These are phyloP conservation scores for Funneliformis geosporum DNA, from an alignment of 192 early-diverging fungal genomes.

Conservation along the genomic window DNA sequence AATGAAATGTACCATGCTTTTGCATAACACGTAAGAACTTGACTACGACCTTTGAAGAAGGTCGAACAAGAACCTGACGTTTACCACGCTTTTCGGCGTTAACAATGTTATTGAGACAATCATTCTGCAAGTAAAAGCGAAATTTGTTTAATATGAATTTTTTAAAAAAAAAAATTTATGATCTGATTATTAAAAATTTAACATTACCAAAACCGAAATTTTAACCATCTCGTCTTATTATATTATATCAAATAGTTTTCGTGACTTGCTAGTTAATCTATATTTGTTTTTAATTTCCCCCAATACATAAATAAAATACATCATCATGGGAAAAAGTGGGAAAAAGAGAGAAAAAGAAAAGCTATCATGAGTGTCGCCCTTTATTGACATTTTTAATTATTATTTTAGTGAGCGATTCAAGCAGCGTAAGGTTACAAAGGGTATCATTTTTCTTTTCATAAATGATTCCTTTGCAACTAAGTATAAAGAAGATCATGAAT, in stretches of 20 bases:
- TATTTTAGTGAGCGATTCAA: not conserved
- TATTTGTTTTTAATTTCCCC: not conserved
- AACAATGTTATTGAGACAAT: slow-evolving; percentile 98
- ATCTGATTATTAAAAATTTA: too few species aligned
- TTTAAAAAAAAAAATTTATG: not conserved
- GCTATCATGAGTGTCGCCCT: not conserved
- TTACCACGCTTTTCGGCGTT: slow-evolving; percentile 99
- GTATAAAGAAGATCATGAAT: not conserved
- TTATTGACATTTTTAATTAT: not conserved
- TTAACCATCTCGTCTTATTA: slow-evolving; percentile 79
- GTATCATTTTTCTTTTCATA: not conserved
- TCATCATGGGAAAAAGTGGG: not conserved
- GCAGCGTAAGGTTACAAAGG: not conserved
- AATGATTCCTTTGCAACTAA: not conserved
- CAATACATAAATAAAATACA: not conserved
- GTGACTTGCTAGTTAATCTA: not conserved
- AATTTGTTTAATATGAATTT: not conserved
- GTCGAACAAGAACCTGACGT: slow-evolving; percentile 96
- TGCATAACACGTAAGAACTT: slow-evolving; percentile 99
- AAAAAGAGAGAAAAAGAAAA: too few species aligned
- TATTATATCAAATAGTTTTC: not conserved
- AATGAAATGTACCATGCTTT: slow-evolving; percentile 88
- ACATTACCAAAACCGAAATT: slow-evolving; percentile 84
- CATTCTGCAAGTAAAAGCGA: slow-evolving; percentile 54
- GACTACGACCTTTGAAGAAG: slow-evolving; percentile 97